Evolutionary conservation across 2,329 filamentous ascomycete species (phyloP).

Genomic region (Aspergillus aculeatinus): DNA sequence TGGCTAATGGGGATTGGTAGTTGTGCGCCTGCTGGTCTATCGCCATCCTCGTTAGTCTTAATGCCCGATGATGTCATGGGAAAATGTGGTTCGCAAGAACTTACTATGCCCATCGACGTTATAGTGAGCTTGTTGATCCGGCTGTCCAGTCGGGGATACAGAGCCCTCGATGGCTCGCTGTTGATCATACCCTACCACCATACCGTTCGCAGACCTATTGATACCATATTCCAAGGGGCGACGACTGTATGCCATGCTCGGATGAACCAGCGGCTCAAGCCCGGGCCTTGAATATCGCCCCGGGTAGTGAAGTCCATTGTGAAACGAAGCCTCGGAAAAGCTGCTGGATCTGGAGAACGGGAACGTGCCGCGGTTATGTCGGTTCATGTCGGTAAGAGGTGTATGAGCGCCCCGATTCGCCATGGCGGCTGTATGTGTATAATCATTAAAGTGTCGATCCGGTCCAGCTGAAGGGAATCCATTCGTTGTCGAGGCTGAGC

Average conservation of each 20-base stretch:
- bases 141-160: constrained; percentile 34
- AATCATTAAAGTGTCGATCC: constrained; percentile 29
- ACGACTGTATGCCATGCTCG: constrained; percentile 28
- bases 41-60: background rate
- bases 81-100: constrained; percentile 4
- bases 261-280: constrained; percentile 23
- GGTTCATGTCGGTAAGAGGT: constrained; percentile 30
- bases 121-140: constrained; percentile 28
- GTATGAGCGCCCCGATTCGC: constrained; percentile 27
- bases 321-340: constrained; percentile 34
- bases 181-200: constrained; percentile 32
- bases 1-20: constrained; percentile 28
- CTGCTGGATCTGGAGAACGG: constrained; percentile 37
- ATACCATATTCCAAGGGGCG: constrained; percentile 32
- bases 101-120: constrained; percentile 30
- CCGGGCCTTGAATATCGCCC: constrained; percentile 29
- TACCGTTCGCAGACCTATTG: constrained; percentile 24
- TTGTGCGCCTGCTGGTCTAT: constrained; percentile 31
- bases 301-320: constrained; percentile 29
- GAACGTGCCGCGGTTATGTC: constrained; percentile 28
- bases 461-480: constrained; percentile 33
- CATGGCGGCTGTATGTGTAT: constrained; percentile 26
- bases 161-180: constrained; percentile 33
- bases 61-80: background rate
- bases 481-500: constrained; percentile 35